Percentiles rank a stretch among this genome's conserved stretches.
Conservation (phyloP, 371 early-diverging fungal species). For the Lichtheimia ornata region DNA sequence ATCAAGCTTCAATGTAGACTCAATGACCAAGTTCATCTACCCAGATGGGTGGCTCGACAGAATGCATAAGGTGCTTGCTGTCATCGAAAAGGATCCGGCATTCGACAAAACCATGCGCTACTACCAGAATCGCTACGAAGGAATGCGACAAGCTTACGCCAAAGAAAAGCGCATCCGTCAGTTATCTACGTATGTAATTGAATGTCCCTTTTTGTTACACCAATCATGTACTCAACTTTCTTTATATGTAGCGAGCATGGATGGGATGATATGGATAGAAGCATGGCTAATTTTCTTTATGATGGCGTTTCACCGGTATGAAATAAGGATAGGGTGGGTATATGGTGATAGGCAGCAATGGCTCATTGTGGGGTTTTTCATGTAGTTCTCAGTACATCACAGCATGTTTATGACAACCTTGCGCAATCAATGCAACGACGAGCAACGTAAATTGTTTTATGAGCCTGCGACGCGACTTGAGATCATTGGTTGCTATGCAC, state of each 20-base stretch:
- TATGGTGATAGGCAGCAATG: no score
- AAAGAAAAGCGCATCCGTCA: constrained; percentile 57
- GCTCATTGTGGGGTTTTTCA: neutral
- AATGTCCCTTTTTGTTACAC: neutral
- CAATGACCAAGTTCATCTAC: constrained; percentile 52
- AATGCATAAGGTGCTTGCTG: constrained; percentile 43
- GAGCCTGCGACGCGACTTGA: constrained; percentile 71
- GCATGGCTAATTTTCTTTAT: constrained; percentile 38
- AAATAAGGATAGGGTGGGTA: neutral
- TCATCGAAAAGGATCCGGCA: constrained; percentile 58
- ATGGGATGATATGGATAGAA: constrained; percentile 40
- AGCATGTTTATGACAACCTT: constrained; percentile 81
- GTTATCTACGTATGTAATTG: constrained; percentile 34
- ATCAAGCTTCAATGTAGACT: constrained; percentile 50
- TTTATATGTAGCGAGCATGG: constrained; percentile 31
- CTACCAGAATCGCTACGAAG: constrained; percentile 52
- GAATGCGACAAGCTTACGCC: constrained; percentile 41
- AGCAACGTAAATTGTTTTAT: constrained; percentile 77
- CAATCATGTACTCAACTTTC: neutral
- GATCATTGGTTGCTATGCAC: constrained; percentile 86
- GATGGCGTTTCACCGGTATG: constrained; percentile 48
- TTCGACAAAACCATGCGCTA: constrained; percentile 60
- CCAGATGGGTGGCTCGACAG: constrained; percentile 51
- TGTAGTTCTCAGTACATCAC: constrained; percentile 56
- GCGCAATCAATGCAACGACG: constrained; percentile 70